Evolutionary conservation across 2,329 filamentous ascomycete species (phyloP).

Genomic region (Ophiostoma triangulosporum): DNA sequence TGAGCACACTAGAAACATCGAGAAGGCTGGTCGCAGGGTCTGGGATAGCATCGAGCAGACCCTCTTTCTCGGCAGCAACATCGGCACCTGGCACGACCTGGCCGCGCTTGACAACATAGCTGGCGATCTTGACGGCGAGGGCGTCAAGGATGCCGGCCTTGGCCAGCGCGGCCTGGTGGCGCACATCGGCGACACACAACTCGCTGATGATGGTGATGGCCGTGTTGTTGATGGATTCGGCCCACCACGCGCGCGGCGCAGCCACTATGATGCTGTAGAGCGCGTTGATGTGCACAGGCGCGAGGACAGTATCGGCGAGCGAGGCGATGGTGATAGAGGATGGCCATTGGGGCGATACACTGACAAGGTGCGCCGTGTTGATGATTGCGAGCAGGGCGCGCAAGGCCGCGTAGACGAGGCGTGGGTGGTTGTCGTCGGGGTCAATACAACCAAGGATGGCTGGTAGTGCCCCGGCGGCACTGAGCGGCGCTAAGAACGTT

Average conservation of each 20-base stretch:
- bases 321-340: conserved; percentile 27
- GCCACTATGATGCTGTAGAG: conserved; percentile 54
- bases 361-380: conserved; percentile 30
- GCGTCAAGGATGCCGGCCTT: conserved; percentile 64
- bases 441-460: conserved; percentile 60
- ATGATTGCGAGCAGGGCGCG: conserved; percentile 60
- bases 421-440: conserved; percentile 46
- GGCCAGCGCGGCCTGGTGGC: conserved; percentile 57
- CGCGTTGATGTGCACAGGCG: conserved; percentile 43
- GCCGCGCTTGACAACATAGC: conserved; percentile 53
- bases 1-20: conserved; percentile 56
- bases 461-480: conserved; percentile 53
- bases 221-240: conserved; percentile 41
- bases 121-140: conserved; percentile 59
- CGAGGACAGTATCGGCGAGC: conserved; percentile 55
- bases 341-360: conserved; percentile 29
- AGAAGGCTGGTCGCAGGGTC: conserved; percentile 43
- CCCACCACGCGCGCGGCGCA: conserved; percentile 27
- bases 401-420: conserved; percentile 60
- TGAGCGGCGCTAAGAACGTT: conserved; percentile 61
- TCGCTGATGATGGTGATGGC: conserved; percentile 37
- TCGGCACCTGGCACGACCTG: conserved; percentile 55
- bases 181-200: conserved; percentile 50
- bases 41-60: conserved; percentile 44
- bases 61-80: conserved; percentile 37